These are phyloP conservation scores for Hypoxylon perforatum DNA, from an alignment of 495 filamentous ascomycete species.

Conservation along the genomic window DNA sequence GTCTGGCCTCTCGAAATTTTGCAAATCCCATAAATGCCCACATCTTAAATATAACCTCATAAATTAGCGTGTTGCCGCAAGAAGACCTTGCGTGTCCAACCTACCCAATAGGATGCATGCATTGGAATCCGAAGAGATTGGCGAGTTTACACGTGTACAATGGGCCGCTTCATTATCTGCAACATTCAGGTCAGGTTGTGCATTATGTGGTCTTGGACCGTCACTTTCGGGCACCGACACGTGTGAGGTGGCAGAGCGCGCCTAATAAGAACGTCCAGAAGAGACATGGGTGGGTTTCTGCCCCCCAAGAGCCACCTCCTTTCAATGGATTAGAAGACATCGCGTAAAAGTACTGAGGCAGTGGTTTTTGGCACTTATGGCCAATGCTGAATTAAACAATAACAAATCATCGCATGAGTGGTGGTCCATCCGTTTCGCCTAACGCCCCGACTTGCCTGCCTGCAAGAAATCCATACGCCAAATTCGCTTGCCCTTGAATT, in stretches of 20 bases:
- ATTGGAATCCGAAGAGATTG: conserved; percentile 27
- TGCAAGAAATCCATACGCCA: conserved; percentile 19
- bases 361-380: conserved; percentile 8
- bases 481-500: conserved; percentile 9
- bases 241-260: conserved; percentile 21
- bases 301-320: conserved; percentile 16
- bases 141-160: conserved; percentile 41
- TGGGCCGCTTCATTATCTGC: conserved; percentile 19
- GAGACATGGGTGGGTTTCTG: conserved; percentile 12
- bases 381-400: conserved; percentile 12
- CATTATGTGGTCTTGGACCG: conserved; percentile 8
- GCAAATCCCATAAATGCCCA: conserved; percentile 9
- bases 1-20: conserved; percentile 5
- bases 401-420: conserved; percentile 25
- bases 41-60: conserved; percentile 28
- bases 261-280: conserved; percentile 21
- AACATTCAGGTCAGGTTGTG: conserved; percentile 17
- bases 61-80: conserved; percentile 27
- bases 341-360: conserved; percentile 14
- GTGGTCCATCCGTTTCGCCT: conserved; percentile 21
- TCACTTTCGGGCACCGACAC: conserved; percentile 42
- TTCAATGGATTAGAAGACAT: conserved; percentile 25
- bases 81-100: conserved; percentile 5
- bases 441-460: conserved; percentile 25
- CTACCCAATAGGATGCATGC: conserved; percentile 14